phyloP scores from a whole-genome alignment of 768 basidiomycete species.

The Mycena galopus region DNA sequence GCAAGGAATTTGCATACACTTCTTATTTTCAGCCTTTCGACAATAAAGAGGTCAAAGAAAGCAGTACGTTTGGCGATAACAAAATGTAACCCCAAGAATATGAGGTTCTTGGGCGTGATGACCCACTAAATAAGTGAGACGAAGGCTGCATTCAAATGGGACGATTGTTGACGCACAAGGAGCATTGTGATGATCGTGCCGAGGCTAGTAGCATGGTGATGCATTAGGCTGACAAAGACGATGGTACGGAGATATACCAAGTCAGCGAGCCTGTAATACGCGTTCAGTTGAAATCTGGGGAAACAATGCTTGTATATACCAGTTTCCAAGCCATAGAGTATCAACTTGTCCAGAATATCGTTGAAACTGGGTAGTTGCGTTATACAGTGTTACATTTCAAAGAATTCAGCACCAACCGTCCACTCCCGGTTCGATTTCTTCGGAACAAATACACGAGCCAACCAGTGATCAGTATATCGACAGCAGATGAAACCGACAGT shows the following conservation, averaged over 20 bases:
- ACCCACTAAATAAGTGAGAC: constrained; percentile 33
- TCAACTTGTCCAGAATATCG: constrained; percentile 59
- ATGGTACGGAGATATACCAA: constrained; percentile 43
- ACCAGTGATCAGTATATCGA: constrained; percentile 64
- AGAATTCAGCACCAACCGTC: constrained; percentile 44
- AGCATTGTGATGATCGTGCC: constrained; percentile 62
- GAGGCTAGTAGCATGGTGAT: constrained; percentile 58
- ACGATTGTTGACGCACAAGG: constrained; percentile 49
- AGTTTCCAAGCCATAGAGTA: constrained; percentile 67
- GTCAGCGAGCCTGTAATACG: constrained; percentile 50
- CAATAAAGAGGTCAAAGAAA: neutral
- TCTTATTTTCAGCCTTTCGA: neutral
- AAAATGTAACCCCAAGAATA: constrained; percentile 58
- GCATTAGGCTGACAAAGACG: neutral
- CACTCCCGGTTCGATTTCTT: constrained; percentile 53
- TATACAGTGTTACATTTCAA: neutral
- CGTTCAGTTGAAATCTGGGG: neutral
- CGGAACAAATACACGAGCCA: constrained; percentile 59
- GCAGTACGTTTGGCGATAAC: constrained; percentile 64
- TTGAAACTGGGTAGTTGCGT: constrained; percentile 52
- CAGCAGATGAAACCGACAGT: constrained; percentile 60
- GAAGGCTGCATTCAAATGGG: neutral
- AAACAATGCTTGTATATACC: constrained; percentile 40
- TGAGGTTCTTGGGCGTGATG: constrained; percentile 57
- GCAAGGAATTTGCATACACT: constrained; percentile 62